Evolutionary conservation across 805 yeast species (phyloP).

Genomic region (Lipomyces kockii): DNA sequence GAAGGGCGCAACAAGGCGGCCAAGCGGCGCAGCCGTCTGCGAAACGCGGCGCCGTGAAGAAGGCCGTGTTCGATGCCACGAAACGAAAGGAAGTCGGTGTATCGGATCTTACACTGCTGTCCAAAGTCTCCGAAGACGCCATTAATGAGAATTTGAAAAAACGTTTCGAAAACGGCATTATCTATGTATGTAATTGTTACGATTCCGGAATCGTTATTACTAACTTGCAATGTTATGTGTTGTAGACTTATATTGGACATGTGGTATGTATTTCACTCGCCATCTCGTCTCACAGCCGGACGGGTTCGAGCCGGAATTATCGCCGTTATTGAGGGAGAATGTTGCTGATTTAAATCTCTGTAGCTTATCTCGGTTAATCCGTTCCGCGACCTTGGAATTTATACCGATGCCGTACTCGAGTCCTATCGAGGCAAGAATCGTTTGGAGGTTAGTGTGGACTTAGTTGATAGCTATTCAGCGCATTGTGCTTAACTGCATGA

Average conservation of each 20-base stretch:
- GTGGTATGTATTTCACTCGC: constrained; percentile 40
- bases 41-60: constrained; percentile 63
- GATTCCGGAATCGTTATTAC: neutral
- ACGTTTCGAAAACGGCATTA: constrained; percentile 85
- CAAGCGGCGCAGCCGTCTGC: constrained; percentile 39
- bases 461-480: neutral
- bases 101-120: constrained; percentile 85
- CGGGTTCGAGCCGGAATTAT: neutral
- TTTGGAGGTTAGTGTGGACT: constrained; percentile 60
- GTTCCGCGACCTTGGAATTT: constrained; percentile 93
- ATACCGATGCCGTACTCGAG: constrained; percentile 75
- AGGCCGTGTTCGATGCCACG: constrained; percentile 79
- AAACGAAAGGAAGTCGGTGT: constrained; percentile 99
- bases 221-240: neutral
- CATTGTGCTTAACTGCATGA: neutral
- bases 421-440: constrained; percentile 90
- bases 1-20: constrained; percentile 40
- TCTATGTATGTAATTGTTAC: constrained; percentile 56
- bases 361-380: constrained; percentile 91
- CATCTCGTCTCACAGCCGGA: neutral
- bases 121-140: constrained; percentile 87
- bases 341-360: neutral
- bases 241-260: constrained; percentile 47
- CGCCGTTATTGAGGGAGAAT: neutral
- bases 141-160: constrained; percentile 90